Conservation (phyloP, 345 rosid genomes). For the Citrus maxima region DNA sequence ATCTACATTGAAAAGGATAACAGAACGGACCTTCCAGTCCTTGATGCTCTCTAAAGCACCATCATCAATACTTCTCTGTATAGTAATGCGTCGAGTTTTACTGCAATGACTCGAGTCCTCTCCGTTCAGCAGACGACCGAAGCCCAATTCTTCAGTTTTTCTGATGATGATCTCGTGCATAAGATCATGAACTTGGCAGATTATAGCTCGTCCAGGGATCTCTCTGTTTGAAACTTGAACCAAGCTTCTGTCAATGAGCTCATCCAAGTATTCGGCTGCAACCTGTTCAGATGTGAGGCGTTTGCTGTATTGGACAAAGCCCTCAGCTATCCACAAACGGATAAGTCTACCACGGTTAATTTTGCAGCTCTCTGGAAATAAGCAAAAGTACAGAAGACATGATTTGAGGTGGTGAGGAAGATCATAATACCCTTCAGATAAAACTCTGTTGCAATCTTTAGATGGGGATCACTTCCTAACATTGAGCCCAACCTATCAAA, state of each 20-base stretch:
- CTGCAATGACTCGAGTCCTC: too few relatives aligned
- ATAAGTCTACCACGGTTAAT: background rate
- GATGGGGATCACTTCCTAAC: background rate
- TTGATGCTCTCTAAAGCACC: too few relatives aligned
- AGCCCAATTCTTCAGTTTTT: too few relatives aligned
- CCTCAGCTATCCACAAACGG: slow-evolving; percentile 24
- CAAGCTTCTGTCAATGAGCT: too few relatives aligned
- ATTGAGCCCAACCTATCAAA: background rate
- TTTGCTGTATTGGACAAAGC: slow-evolving; percentile 6
- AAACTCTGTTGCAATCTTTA: slow-evolving; percentile 1
- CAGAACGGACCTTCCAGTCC: too few relatives aligned
- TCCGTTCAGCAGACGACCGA: too few relatives aligned
- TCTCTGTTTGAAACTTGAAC: too few relatives aligned
- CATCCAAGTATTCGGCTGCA: background rate
- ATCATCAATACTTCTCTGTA: too few relatives aligned
- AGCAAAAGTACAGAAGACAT: slow-evolving; percentile 23
- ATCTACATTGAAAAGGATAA: background rate
- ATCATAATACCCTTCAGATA: slow-evolving; percentile 18
- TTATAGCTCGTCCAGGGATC: too few relatives aligned
- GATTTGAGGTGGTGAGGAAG: slow-evolving; percentile 17
- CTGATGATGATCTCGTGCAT: too few relatives aligned
- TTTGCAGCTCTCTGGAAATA: slow-evolving; percentile 18
- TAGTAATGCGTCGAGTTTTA: too few relatives aligned
- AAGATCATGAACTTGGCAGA: too few relatives aligned
- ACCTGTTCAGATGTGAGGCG: background rate